These are phyloP conservation scores for Hermanozyma aechmeae DNA, from an alignment of 805 yeast species.

Conservation along the genomic window DNA sequence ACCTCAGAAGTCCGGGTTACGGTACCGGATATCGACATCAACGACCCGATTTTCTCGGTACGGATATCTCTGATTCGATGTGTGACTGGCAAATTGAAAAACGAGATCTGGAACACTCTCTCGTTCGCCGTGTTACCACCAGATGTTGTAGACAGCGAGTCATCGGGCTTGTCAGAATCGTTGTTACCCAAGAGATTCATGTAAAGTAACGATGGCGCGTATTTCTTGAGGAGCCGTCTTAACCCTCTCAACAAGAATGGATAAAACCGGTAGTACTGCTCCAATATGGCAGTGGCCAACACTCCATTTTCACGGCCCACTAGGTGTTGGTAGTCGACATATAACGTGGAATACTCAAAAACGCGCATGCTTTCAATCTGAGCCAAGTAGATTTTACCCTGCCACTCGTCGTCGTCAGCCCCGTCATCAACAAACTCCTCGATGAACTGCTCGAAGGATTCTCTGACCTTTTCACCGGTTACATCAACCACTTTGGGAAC, in stretches of 20 bases:
- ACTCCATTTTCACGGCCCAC: conserved; percentile 73
- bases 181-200: conserved; percentile 34
- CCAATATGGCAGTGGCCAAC: conserved; percentile 78
- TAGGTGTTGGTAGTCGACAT: conserved; percentile 78
- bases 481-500: conserved; percentile 84
- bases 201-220: conserved; percentile 59
- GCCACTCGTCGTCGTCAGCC: conserved; percentile 27
- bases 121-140: conserved; percentile 46
- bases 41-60: conserved; percentile 79
- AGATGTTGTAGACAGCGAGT: conserved; percentile 28
- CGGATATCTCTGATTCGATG: conserved; percentile 84
- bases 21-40: conserved; percentile 83
- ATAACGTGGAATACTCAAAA: conserved; percentile 68
- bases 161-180: conserved; percentile 21
- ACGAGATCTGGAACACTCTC: conserved; percentile 79
- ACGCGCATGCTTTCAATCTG: conserved; percentile 76
- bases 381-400: conserved; percentile 58
- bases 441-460: conserved; percentile 78
- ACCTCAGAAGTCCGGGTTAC: conserved; percentile 95
- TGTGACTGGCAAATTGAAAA: conserved; percentile 74
- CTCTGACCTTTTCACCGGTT: conserved; percentile 90
- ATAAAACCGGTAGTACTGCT: conserved; percentile 85
- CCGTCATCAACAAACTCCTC: conserved; percentile 47
- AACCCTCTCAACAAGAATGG: conserved; percentile 78
- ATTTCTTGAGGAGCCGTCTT: conserved; percentile 57